Evolutionary conservation across 2,329 filamentous ascomycete genomes (phyloP).

Genomic region (Byssothecium circinans): DNA sequence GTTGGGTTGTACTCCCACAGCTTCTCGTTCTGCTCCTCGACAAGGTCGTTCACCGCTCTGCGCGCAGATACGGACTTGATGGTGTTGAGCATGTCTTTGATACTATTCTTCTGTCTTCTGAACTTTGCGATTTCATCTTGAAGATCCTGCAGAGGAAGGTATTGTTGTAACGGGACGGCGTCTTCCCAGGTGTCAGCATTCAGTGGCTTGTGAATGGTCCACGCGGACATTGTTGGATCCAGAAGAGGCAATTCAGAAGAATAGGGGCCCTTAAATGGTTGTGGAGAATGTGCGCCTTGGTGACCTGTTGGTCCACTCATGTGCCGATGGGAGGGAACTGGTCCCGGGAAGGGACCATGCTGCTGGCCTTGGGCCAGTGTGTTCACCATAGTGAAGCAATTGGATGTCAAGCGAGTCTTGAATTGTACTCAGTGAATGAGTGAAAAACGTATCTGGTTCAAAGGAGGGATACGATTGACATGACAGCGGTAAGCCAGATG

Average conservation of each 20-base stretch:
- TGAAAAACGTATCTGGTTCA: neutral
- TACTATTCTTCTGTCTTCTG: conserved; percentile 18
- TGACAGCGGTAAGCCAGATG: neutral
- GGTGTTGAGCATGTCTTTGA: conserved; percentile 24
- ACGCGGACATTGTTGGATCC: conserved; percentile 21
- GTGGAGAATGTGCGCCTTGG: neutral
- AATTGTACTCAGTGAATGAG: neutral
- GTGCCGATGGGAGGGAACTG: conserved; percentile 1
- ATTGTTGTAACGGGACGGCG: conserved; percentile 24
- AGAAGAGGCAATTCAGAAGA: neutral
- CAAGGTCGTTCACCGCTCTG: conserved; percentile 28
- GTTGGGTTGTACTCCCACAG: conserved; percentile 25
- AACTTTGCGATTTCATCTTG: conserved; percentile 25
- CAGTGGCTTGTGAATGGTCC: conserved; percentile 27
- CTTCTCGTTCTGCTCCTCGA: conserved; percentile 28
- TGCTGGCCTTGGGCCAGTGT: neutral
- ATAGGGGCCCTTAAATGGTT: neutral
- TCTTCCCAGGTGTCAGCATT: conserved; percentile 28
- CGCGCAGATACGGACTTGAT: conserved; percentile 31
- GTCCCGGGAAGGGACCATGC: conserved; percentile 1
- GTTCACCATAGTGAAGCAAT: neutral
- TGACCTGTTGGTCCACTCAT: neutral
- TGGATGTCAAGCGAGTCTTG: neutral
- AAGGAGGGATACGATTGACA: neutral
- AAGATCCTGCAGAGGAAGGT: conserved; percentile 24